A percentile compares a stretch with the other conserved stretches of the same genome.
These are phyloP conservation scores for Aspergillus asperescens DNA, from an alignment of 495 filamentous ascomycete genomes.

Conservation along the genomic window DNA sequence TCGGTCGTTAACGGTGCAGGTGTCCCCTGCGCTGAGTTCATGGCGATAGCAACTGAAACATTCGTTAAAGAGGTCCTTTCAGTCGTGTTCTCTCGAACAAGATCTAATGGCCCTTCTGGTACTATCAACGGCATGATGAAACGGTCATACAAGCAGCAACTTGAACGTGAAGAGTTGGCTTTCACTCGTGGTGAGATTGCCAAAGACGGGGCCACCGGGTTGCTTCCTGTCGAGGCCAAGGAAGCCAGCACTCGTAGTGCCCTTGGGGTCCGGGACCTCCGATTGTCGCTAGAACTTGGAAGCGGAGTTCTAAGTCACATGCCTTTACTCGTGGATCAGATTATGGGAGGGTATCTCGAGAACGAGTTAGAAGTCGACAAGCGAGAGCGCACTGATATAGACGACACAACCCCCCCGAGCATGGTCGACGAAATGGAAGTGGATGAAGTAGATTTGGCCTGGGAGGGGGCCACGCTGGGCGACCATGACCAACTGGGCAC, in stretches of 20 bases:
- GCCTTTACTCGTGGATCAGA: conserved; percentile 63
- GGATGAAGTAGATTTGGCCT: conserved; percentile 59
- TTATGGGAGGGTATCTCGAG: conserved; percentile 68
- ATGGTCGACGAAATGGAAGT: conserved; percentile 56
- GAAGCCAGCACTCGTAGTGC: conserved; percentile 60
- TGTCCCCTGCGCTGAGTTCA: conserved; percentile 70
- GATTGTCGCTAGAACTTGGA: conserved; percentile 67
- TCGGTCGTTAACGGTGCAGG: conserved; percentile 72
- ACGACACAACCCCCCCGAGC: conserved; percentile 36
- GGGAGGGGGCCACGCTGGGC: conserved; percentile 63
- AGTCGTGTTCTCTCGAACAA: conserved; percentile 69
- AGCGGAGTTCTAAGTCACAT: conserved; percentile 71
- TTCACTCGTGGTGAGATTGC: conserved; percentile 63
- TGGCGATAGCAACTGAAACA: conserved; percentile 85
- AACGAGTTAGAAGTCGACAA: conserved; percentile 62
- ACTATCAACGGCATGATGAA: conserved; percentile 71
- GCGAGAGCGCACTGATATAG: conserved; percentile 42
- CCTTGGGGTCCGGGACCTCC: conserved; percentile 72
- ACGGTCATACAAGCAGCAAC: conserved; percentile 64
- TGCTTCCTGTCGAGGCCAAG: conserved; percentile 72
- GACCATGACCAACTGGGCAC: conserved; percentile 61
- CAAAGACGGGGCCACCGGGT: conserved; percentile 55
- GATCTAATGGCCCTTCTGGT: conserved; percentile 70
- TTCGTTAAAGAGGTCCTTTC: conserved; percentile 86
- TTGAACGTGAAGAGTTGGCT: conserved; percentile 66